Percentiles rank a stretch among this genome's conserved stretches.
Evolutionary conservation across 129 eudicot species (phyloP).

Genomic region (Apium graveolens): DNA sequence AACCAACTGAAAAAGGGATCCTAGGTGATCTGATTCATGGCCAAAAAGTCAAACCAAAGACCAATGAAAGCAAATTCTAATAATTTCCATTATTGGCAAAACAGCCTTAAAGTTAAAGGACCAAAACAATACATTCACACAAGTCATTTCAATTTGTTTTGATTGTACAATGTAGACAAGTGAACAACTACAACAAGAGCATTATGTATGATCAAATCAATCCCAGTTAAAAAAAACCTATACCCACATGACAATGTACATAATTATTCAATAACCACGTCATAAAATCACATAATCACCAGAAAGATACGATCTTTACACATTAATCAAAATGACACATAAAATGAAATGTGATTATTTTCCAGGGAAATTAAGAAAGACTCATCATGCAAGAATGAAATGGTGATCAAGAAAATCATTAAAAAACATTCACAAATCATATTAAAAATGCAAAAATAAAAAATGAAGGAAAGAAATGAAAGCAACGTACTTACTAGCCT

Average conservation of each 20-base stretch:
- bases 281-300: neutral
- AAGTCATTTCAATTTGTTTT: neutral
- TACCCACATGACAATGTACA: neutral
- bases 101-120: neutral
- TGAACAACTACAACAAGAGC: neutral
- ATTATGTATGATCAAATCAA: neutral
- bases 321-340: neutral
- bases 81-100: neutral
- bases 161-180: neutral
- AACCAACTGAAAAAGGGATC: neutral
- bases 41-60: conserved; percentile 4
- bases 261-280: neutral
- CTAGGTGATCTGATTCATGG: conserved; percentile 10
- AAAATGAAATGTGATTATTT: neutral
- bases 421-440: neutral
- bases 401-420: conserved; percentile 6
- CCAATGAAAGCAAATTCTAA: conserved; percentile 1
- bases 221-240: neutral
- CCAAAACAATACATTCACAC: neutral
- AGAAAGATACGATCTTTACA: conserved; percentile 8
- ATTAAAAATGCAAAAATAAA: neutral
- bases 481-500: conserved; percentile 93
- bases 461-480: neutral
- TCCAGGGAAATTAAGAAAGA: neutral
- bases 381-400: conserved; percentile 10